Percentiles rank a stretch among this genome's conserved stretches.
These are phyloP conservation scores for Goffeauzyma gilvescens DNA, from an alignment of 768 basidiomycete species.

Conservation along the genomic window DNA sequence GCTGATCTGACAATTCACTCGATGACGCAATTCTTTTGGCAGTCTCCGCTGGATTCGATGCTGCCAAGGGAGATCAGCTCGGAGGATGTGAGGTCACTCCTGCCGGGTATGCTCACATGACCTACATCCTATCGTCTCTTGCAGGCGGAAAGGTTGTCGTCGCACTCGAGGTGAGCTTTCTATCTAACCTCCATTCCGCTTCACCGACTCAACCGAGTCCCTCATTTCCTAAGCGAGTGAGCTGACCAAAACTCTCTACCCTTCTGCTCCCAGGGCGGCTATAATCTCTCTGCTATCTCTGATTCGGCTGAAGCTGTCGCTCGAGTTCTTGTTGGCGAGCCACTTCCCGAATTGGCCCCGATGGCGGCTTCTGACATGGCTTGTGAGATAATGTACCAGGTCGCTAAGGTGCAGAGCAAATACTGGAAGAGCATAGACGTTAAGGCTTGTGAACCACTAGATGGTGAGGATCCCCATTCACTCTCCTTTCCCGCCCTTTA, in stretches of 20 bases:
- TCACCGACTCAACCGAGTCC: background rate
- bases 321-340: slow-evolving; percentile 68
- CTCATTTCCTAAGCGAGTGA: background rate
- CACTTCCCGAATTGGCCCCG: slow-evolving; percentile 54
- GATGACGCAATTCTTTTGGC: background rate
- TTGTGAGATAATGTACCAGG: slow-evolving; percentile 75
- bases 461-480: slow-evolving; percentile 39
- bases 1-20: too few relatives aligned
- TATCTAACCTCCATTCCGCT: too few relatives aligned
- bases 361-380: slow-evolving; percentile 56
- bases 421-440: slow-evolving; percentile 78
- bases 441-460: slow-evolving; percentile 60
- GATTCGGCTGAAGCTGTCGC: slow-evolving; percentile 72
- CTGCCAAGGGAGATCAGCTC: slow-evolving; percentile 75
- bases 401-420: slow-evolving; percentile 67
- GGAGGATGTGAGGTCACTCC: slow-evolving; percentile 84
- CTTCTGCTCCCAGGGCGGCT: slow-evolving; percentile 74
- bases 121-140: slow-evolving; percentile 78
- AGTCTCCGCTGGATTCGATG: slow-evolving; percentile 98
- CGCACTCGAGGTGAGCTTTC: slow-evolving; percentile 73
- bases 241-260: background rate
- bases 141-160: slow-evolving; percentile 78
- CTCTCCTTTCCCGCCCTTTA: background rate
- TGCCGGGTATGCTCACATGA: slow-evolving; percentile 92
- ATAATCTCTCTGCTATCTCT: slow-evolving; percentile 76